Conservation (phyloP, 768 basidiomycete species). For the Boletus eberwhitei region DNA sequence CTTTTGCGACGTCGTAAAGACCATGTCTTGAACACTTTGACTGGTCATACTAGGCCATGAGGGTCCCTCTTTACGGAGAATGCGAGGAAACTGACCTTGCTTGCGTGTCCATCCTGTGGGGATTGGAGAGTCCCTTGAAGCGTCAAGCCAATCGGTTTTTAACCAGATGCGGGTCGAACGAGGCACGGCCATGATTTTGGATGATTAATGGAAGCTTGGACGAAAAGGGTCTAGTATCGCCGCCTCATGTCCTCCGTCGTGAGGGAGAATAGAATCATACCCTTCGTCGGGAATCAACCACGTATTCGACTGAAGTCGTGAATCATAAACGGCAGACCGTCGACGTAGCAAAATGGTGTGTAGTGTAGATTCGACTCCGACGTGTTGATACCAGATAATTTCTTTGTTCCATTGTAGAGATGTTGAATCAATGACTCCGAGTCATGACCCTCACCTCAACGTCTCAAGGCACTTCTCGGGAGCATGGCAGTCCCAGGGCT, state of each 20-base stretch:
- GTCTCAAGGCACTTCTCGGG: too few relatives aligned
- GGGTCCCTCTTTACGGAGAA: not conserved
- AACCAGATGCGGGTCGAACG: not conserved
- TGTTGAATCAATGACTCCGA: too few relatives aligned
- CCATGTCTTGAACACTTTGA: not conserved
- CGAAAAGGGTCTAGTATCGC: not conserved
- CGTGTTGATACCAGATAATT: too few relatives aligned
- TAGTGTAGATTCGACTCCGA: too few relatives aligned
- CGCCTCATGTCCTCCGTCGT: not conserved
- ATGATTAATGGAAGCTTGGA: not conserved
- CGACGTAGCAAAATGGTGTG: too few relatives aligned
- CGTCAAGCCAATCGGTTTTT: not conserved
- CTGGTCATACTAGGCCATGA: not conserved
- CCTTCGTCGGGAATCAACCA: not conserved
- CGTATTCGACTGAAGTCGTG: not conserved
- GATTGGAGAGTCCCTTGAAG: not conserved
- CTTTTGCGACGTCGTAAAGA: slow-evolving; percentile 9
- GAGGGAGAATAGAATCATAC: not conserved
- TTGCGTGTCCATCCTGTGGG: not conserved
- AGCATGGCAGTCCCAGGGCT: too few relatives aligned
- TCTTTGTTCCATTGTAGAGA: too few relatives aligned
- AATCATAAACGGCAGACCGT: too few relatives aligned
- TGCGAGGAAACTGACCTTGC: slow-evolving; percentile 1
- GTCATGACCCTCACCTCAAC: too few relatives aligned
- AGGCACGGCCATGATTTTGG: not conserved